Conservation (phyloP, 495 filamentous ascomycete species). For the Penicillium nucicola region DNA sequence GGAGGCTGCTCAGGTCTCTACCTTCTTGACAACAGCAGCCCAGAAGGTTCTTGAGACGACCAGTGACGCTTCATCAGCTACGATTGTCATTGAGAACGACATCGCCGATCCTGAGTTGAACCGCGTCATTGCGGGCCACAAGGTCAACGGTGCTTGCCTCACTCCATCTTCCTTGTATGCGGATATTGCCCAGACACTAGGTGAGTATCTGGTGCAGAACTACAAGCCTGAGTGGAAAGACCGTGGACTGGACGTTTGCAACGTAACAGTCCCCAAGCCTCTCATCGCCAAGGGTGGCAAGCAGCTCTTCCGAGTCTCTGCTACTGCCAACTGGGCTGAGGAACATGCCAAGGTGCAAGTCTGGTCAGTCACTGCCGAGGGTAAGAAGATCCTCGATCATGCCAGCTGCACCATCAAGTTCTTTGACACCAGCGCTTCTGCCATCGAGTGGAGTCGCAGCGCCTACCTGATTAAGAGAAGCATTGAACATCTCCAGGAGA, state of each 20-base stretch:
- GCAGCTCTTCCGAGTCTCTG: constrained; percentile 43
- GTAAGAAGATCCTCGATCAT: constrained; percentile 49
- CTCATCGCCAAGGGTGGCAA: constrained; percentile 59
- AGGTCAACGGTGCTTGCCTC: constrained; percentile 62
- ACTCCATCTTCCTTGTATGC: constrained; percentile 65
- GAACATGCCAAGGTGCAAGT: constrained; percentile 29
- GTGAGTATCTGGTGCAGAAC: constrained; percentile 62
- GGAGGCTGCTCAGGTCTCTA: constrained; percentile 31
- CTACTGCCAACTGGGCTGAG: constrained; percentile 33
- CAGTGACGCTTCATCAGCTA: constrained; percentile 50
- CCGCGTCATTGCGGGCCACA: constrained; percentile 63
- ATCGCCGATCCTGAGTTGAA: constrained; percentile 58
- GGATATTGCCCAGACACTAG: constrained; percentile 74
- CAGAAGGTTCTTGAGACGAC: constrained; percentile 55
- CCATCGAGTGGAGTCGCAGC: constrained; percentile 44
- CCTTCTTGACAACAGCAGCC: constrained; percentile 38
- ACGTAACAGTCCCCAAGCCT: constrained; percentile 68
- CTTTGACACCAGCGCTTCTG: constrained; percentile 26
- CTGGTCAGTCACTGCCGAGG: constrained; percentile 41
- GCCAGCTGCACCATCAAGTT: constrained; percentile 48
- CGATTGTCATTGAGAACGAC: constrained; percentile 65
- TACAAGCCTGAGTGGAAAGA: constrained; percentile 50
- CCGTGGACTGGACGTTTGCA: constrained; percentile 57
- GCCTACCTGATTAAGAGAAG: constrained; percentile 46
- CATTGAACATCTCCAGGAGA: constrained; percentile 46